Percentiles rank a stretch among this genome's conserved stretches.
Evolutionary conservation across 1,139 yeast genomes (phyloP).

Genomic region (Protomyces macrosporus): DNA sequence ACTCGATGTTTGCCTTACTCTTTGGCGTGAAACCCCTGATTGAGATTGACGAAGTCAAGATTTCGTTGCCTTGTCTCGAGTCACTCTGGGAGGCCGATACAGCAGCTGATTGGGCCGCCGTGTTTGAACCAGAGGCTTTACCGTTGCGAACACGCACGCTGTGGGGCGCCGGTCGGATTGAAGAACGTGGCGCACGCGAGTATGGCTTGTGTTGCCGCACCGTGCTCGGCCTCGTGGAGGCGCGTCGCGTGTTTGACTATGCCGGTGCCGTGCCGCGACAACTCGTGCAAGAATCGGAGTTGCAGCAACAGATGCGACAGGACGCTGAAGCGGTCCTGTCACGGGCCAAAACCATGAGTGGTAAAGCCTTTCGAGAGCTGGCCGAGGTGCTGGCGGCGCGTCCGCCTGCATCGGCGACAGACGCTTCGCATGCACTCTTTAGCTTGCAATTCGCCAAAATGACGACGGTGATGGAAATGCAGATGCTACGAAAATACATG

Average conservation of each 20-base stretch:
- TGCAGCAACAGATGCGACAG: not conserved
- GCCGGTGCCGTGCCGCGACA: conserved; percentile 10
- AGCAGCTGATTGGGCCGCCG: conserved; percentile 20
- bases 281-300: not conserved
- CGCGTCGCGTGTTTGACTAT: conserved; percentile 16
- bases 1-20: conserved; percentile 6
- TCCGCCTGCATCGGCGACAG: not conserved
- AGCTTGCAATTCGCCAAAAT: conserved; percentile 8
- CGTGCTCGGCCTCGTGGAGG: conserved; percentile 15
- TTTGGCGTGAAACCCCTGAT: conserved; percentile 15
- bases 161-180: conserved; percentile 18
- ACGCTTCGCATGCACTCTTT: not conserved
- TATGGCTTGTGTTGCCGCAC: conserved; percentile 15
- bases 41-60: conserved; percentile 6
- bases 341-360: conserved; percentile 3
- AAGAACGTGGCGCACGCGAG: conserved; percentile 21
- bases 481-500: conserved; percentile 2
- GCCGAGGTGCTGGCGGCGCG: conserved; percentile 7
- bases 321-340: conserved; percentile 14
- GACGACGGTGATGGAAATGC: conserved; percentile 7
- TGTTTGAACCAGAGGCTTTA: conserved; percentile 12
- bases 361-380: conserved; percentile 1
- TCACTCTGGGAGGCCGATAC: conserved; percentile 18
- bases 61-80: conserved; percentile 16
- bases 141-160: conserved; percentile 22